These are phyloP conservation scores for Dictyophora rubrovolvata DNA, from an alignment of 768 basidiomycete species.

Conservation along the genomic window DNA sequence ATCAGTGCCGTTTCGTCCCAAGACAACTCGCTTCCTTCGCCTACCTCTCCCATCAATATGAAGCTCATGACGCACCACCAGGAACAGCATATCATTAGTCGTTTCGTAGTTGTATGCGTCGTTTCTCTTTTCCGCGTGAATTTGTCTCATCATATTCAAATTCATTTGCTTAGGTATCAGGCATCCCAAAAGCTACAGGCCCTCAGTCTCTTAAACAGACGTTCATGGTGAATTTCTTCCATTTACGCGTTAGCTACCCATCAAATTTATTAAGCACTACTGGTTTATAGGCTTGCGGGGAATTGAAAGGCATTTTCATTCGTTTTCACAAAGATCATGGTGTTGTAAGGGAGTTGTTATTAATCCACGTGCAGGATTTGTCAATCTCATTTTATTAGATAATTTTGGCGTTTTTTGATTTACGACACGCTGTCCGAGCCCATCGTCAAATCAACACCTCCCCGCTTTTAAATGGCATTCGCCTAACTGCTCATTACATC, in stretches of 20 bases:
- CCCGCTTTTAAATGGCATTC: constrained; percentile 9
- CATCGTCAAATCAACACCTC: constrained; percentile 30
- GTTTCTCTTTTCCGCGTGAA: background rate
- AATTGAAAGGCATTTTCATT: constrained; percentile 48
- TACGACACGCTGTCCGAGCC: constrained; percentile 42
- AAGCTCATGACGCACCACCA: constrained; percentile 6
- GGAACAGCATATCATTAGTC: background rate
- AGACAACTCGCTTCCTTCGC: background rate
- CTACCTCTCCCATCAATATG: background rate
- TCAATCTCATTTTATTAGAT: constrained; percentile 9
- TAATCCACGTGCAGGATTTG: background rate
- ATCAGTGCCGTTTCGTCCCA: constrained; percentile 18
- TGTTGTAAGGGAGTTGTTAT: constrained; percentile 22
- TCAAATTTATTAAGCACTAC: background rate
- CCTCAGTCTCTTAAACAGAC: constrained; percentile 11
- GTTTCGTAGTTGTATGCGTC: constrained; percentile 2
- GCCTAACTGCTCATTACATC: constrained; percentile 20
- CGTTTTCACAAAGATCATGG: constrained; percentile 42
- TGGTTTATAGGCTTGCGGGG: constrained; percentile 12
- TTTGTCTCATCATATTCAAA: background rate
- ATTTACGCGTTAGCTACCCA: too few species aligned
- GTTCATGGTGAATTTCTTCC: constrained; percentile 7
- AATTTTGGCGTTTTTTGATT: constrained; percentile 51
- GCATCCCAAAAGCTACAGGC: constrained; percentile 9
- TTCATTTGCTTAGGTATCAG: constrained; percentile 9